Conservation (phyloP, 495 filamentous ascomycete species). For the Neurospora sp. region DNA sequence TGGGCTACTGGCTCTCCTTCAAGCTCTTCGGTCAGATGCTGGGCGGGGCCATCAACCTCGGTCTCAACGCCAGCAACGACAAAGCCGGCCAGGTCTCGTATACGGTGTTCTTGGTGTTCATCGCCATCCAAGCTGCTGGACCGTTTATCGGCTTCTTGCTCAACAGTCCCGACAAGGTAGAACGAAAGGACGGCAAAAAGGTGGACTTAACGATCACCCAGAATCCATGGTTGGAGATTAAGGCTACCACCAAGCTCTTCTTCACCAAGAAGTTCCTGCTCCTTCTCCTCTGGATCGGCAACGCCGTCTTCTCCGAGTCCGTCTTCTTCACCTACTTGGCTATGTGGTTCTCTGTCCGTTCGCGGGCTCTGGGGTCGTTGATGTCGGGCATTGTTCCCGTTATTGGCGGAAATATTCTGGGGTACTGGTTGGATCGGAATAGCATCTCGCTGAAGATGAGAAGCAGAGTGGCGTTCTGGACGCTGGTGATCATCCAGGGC, state of each 20-base stretch:
- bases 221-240: constrained; percentile 40
- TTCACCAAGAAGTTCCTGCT: constrained; percentile 43
- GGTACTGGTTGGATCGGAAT: constrained; percentile 44
- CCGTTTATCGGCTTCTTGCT: constrained; percentile 46
- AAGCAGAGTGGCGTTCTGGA: constrained; percentile 27
- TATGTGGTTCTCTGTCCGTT: constrained; percentile 52
- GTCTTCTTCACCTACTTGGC: constrained; percentile 53
- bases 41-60: constrained; percentile 53
- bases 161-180: constrained; percentile 41
- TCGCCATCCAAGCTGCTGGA: constrained; percentile 48
- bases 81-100: constrained; percentile 51
- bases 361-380: constrained; percentile 52
- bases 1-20: constrained; percentile 55
- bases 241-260: constrained; percentile 40
- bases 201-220: constrained; percentile 42
- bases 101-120: constrained; percentile 49
- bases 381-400: constrained; percentile 50
- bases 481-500: constrained; percentile 43
- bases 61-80: constrained; percentile 44
- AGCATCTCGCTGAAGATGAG: constrained; percentile 38
- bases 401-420: constrained; percentile 45
- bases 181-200: constrained; percentile 44
- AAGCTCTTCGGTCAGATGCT: constrained; percentile 52
- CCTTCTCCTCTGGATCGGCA: constrained; percentile 50
- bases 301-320: constrained; percentile 50